Evolutionary conservation across 2,329 filamentous ascomycete species (phyloP), one percentile per base, ranked within the genome.

Genomic region (Epichloe scottii): DNA sequence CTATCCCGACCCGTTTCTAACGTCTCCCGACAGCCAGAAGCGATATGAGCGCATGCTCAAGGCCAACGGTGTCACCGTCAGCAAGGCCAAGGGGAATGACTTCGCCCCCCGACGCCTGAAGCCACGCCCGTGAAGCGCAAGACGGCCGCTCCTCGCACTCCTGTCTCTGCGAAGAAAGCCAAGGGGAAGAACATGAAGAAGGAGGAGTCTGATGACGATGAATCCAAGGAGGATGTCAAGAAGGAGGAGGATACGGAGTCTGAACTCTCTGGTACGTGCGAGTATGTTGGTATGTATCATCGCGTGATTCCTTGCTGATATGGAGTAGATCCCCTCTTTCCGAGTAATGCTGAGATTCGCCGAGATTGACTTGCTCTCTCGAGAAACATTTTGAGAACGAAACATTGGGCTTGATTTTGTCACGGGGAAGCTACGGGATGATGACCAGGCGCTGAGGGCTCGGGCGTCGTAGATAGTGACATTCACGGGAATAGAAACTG

Each of bases 11-110:
- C 2, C 10, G 30, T 19, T 2, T 12, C 50, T 41, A 3, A 37
- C 33, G 7, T 30, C 14, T 4, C 37, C 10, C 30, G 10, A 54
- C 59, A 86, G 83, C 1, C 77, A 81, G 55, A 86, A 86, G 66
- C 71, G 82, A 57, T 86, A 83, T 59, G 79, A 84, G 64, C 77
- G 82, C 34, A 73, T 87, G 61, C 71, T 84, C 66, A 82, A 82
- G 62, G 67, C 74, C 8, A 70, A 82, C 56, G 73, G 71, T 26
- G 76, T 82, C 46, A 57, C 30, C 14, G 52, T 53, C 40, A 37
- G 46, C 53, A 58, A 53, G 48, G 39, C 51, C n/a, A 58, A 54
- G 43, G 38, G 34, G 5, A 21, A 17, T 39, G 54, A 54, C 8
- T 50, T 49, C 10, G 51, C 48, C 3, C 34, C 3, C 30, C 49